These are phyloP conservation scores for Glycyrrhiza uralensis DNA, from an alignment of 306 rosid species.

Conservation along the genomic window DNA sequence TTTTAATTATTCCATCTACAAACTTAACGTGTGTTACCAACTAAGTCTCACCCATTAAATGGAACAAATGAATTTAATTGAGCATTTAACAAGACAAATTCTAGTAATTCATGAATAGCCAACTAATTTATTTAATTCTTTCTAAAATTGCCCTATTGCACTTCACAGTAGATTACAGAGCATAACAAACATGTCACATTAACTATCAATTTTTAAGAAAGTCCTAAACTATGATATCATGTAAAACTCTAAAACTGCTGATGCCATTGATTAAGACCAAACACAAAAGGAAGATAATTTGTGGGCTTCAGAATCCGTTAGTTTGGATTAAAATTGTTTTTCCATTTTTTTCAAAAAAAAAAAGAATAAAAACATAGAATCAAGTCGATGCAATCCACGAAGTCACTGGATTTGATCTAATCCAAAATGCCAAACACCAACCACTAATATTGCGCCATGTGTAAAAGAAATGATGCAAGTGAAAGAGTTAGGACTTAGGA, in stretches of 20 bases:
- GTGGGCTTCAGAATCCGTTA: slow-evolving; percentile 43
- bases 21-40: too few relatives aligned
- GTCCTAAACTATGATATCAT: not conserved
- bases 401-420: slow-evolving; percentile 34
- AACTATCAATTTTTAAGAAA: not conserved
- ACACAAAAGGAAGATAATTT: slow-evolving; percentile 30
- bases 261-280: slow-evolving; percentile 38
- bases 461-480: slow-evolving; percentile 21
- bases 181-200: not conserved
- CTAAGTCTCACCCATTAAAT: too few relatives aligned
- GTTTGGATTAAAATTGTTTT: slow-evolving; percentile 5
- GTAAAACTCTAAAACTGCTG: slow-evolving; percentile 18
- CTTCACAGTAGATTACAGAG: not conserved
- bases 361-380: not conserved
- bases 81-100: too few relatives aligned
- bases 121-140: too few relatives aligned
- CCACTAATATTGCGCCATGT: slow-evolving; percentile 25
- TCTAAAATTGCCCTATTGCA: not conserved
- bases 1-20: too few relatives aligned
- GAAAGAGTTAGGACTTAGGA: not conserved
- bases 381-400: slow-evolving; percentile 31
- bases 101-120: too few relatives aligned
- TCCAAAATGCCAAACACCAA: slow-evolving; percentile 18
- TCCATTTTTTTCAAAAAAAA: not conserved
- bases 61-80: too few relatives aligned